Evolutionary conservation across 306 rosid species (phyloP).

Genomic region (Vachellia pachyceras): DNA sequence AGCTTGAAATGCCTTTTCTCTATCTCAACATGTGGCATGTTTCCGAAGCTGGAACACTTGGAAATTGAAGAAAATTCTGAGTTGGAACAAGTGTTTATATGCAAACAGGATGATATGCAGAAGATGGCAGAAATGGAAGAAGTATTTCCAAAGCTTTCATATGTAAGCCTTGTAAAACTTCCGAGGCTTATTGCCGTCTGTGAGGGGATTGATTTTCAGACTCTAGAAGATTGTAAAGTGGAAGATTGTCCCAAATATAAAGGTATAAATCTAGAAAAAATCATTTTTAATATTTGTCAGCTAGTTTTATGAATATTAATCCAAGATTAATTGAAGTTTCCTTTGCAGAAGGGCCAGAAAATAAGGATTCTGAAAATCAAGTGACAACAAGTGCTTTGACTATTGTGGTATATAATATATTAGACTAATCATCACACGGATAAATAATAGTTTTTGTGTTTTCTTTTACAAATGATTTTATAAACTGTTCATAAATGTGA

Average conservation of each 20-base stretch:
- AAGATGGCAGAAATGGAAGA: neutral
- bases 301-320: neutral
- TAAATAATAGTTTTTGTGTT: too few species aligned
- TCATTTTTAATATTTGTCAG: neutral
- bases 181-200: neutral
- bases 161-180: accelerated
- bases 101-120: neutral
- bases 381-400: too few species aligned
- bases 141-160: neutral
- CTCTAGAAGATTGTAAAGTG: neutral
- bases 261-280: neutral
- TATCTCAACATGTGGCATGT: neutral
- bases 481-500: too few species aligned
- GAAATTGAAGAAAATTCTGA: neutral
- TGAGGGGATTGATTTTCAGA: neutral
- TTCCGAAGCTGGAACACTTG: accelerated
- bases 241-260: neutral
- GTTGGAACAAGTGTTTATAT: neutral
- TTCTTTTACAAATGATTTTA: too few species aligned
- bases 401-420: too few species aligned
- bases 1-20: neutral
- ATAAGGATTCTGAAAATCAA: too few species aligned
- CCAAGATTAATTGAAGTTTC: neutral
- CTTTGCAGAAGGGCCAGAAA: too few species aligned
- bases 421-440: too few species aligned